phyloP scores from a whole-genome alignment of 2,329 filamentous ascomycete genomes.

The Cladosporium velox region DNA sequence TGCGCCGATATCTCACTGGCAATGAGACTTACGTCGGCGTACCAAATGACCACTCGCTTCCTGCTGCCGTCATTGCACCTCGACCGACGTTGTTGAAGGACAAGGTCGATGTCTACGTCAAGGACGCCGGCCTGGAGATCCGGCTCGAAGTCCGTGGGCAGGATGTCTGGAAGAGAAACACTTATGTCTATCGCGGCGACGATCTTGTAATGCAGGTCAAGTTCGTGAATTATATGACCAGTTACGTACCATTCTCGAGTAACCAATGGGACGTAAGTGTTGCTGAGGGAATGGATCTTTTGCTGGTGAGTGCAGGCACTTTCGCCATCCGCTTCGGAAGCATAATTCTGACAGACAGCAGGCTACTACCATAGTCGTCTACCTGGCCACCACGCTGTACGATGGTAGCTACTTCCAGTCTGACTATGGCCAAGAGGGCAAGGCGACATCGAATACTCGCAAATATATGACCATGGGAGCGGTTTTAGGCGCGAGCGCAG shows the following conservation, averaged over 20 bases:
- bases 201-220: slow-evolving; percentile 4
- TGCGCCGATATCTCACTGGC: not conserved
- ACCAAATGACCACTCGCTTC: not conserved
- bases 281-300: slow-evolving; percentile 1
- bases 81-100: not conserved
- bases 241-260: slow-evolving; percentile 15
- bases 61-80: slow-evolving; percentile 4
- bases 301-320: not conserved
- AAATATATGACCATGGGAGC: not conserved
- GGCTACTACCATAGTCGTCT: slow-evolving; percentile 10
- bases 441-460: not conserved
- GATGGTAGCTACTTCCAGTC: not conserved
- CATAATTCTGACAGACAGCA: not conserved
- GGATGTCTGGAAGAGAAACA: slow-evolving; percentile 12
- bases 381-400: slow-evolving; percentile 1
- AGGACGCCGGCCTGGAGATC: not conserved
- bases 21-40: slow-evolving; percentile 9
- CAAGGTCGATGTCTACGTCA: slow-evolving; percentile 6
- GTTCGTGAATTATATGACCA: slow-evolving; percentile 7
- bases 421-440: not conserved
- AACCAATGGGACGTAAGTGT: slow-evolving; percentile 9
- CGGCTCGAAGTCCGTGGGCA: slow-evolving; percentile 11
- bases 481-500: not conserved
- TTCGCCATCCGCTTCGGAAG: not conserved
- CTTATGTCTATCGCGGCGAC: slow-evolving; percentile 5